phyloP scores from a whole-genome alignment of 371 early-diverging fungal species.

The Mortierella sp. region DNA sequence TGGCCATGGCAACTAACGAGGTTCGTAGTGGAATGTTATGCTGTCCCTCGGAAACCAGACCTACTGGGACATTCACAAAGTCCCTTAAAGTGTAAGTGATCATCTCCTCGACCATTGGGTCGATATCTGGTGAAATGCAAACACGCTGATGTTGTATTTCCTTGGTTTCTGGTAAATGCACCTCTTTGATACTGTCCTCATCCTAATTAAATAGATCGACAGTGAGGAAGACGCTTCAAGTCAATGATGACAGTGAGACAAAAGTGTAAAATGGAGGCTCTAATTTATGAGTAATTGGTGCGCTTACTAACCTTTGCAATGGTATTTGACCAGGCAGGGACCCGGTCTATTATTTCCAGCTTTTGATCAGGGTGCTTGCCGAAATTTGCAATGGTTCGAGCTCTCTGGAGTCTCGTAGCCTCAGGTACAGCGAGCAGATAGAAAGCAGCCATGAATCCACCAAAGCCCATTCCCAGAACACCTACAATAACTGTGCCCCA shows the following conservation, averaged over 20 bases:
- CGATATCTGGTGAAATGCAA: constrained; percentile 39
- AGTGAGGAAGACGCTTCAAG: background rate
- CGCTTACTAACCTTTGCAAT: constrained; percentile 19
- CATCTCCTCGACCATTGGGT: constrained; percentile 53
- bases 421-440: constrained; percentile 47
- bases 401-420: constrained; percentile 37
- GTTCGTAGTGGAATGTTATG: constrained; percentile 46
- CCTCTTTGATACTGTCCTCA: background rate
- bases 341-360: constrained; percentile 33
- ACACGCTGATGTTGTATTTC: constrained; percentile 21
- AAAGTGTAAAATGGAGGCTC: background rate
- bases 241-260: background rate
- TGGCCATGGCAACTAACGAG: constrained; percentile 49
- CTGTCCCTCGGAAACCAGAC: constrained; percentile 39
- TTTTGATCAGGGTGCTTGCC: constrained; percentile 26
- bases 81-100: constrained; percentile 44
- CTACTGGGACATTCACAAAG: constrained; percentile 52
- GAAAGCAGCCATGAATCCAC: constrained; percentile 42
- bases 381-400: constrained; percentile 30
- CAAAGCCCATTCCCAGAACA: constrained; percentile 35
- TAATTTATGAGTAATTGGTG: background rate
- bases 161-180: constrained; percentile 13
- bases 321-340: constrained; percentile 22
- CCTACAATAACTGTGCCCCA: constrained; percentile 34
- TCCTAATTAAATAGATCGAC: background rate